phyloP scores from a whole-genome alignment of 148 eudicot genomes.

The Rhododendron henanense region DNA sequence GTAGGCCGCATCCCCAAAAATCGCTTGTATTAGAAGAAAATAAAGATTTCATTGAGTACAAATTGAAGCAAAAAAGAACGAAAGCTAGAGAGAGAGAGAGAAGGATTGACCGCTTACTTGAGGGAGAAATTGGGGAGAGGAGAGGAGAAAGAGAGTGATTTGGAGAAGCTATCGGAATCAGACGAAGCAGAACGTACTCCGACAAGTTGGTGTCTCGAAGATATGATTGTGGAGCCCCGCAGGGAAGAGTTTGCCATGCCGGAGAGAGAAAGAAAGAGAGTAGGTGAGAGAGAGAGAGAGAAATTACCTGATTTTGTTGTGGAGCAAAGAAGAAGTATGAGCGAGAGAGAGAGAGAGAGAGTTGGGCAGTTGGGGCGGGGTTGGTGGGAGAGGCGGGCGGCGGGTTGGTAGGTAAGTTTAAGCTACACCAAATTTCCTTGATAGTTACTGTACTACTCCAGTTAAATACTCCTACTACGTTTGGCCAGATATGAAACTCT shows the following conservation, averaged over 20 bases:
- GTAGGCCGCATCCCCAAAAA: background rate
- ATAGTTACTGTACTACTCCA: no score
- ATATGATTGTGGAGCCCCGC: background rate
- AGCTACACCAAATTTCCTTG: background rate
- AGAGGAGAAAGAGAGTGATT: conserved; percentile 34
- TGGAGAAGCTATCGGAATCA: background rate
- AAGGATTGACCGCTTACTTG: conserved; percentile 7
- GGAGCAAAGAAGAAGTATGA: background rate
- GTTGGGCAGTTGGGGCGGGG: background rate
- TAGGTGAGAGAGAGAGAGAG: background rate
- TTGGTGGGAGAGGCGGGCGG: background rate
- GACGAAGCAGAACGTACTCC: background rate
- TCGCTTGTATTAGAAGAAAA: background rate
- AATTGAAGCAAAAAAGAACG: background rate
- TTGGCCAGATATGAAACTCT: no score
- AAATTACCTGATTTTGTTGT: background rate
- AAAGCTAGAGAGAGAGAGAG: background rate
- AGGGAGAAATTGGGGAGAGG: conserved; percentile 21
- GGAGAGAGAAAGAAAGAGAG: background rate
- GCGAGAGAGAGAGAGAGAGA: background rate
- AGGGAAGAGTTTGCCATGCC: background rate
- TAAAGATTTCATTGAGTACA: no score
- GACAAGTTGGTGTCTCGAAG: background rate
- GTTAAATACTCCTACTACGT: no score
- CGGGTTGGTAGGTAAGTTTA: background rate